phyloP scores from a whole-genome alignment of 768 basidiomycete genomes.

The Mycena metata region DNA sequence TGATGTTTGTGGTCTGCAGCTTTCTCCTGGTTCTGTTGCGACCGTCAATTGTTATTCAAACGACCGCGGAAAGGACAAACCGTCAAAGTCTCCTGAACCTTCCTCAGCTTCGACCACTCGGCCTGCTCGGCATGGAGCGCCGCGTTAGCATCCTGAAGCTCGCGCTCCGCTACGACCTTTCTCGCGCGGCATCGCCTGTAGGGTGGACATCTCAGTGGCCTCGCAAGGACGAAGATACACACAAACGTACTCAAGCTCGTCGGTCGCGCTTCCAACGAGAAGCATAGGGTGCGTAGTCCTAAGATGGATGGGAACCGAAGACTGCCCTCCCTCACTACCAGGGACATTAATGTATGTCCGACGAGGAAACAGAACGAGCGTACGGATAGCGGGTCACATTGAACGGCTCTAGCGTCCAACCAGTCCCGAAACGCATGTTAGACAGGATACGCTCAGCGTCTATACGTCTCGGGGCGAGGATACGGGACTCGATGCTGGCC shows the following conservation, averaged over 20 bases:
- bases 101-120: conserved; percentile 46
- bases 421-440: conserved; percentile 63
- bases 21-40: conserved; percentile 46
- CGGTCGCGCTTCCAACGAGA: conserved; percentile 30
- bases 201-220: not conserved
- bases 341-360: not conserved
- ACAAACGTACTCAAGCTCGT: conserved; percentile 25
- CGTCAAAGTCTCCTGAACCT: conserved; percentile 48
- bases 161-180: conserved; percentile 53
- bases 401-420: conserved; percentile 76
- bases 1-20: conserved; percentile 43
- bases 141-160: conserved; percentile 48
- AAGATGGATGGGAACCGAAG: conserved; percentile 26
- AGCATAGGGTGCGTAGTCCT: conserved; percentile 25
- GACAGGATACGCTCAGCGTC: conserved; percentile 71
- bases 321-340: conserved; percentile 36
- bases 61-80: conserved; percentile 45
- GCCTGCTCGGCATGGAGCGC: conserved; percentile 46
- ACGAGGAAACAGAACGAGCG: conserved; percentile 42
- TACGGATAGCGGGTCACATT: conserved; percentile 75
- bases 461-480: conserved; percentile 74
- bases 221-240: not conserved
- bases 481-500: conserved; percentile 74
- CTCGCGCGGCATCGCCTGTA: conserved; percentile 62
- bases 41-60: conserved; percentile 2